These are phyloP conservation scores for Solanum pinnatisectum DNA, from an alignment of 257 asterid genomes.

Conservation along the genomic window DNA sequence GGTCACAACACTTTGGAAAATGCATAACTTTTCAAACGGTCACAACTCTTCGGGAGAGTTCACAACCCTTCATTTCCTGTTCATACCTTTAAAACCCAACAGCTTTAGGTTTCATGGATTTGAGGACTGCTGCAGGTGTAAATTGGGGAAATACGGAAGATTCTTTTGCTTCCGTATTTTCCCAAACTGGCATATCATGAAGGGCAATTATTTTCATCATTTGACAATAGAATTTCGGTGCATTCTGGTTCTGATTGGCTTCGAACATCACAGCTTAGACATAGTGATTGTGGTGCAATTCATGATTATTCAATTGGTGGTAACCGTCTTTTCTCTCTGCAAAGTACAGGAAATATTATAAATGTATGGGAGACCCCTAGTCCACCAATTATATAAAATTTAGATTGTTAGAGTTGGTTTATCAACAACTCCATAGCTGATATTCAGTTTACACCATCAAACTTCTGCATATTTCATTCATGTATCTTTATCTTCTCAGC, in stretches of 20 bases:
- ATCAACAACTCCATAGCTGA: not conserved
- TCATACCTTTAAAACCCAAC: too few species aligned
- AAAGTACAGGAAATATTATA: not conserved
- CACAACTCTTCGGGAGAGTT: too few species aligned
- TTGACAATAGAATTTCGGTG: constrained; percentile 39
- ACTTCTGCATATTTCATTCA: too few species aligned
- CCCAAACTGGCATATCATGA: constrained; percentile 73
- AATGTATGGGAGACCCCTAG: not conserved
- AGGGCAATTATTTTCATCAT: constrained; percentile 74
- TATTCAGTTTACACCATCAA: too few species aligned
- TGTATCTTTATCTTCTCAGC: not conserved
- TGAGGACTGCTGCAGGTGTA: constrained; percentile 7
- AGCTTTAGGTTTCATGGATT: constrained; percentile 62
- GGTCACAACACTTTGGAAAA: too few species aligned
- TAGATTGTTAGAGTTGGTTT: not conserved
- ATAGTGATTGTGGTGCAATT: not conserved
- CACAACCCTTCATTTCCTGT: too few species aligned
- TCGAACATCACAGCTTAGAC: not conserved
- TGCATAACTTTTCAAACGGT: too few species aligned
- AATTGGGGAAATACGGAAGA: constrained; percentile 30
- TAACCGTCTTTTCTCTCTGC: not conserved
- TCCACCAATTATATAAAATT: not conserved
- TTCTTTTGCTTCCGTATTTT: constrained; percentile 48
- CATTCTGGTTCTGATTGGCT: not conserved
- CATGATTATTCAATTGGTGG: not conserved